Conservation (phyloP, 257 asterid genomes). For the Rauvolfia tetraphylla region DNA sequence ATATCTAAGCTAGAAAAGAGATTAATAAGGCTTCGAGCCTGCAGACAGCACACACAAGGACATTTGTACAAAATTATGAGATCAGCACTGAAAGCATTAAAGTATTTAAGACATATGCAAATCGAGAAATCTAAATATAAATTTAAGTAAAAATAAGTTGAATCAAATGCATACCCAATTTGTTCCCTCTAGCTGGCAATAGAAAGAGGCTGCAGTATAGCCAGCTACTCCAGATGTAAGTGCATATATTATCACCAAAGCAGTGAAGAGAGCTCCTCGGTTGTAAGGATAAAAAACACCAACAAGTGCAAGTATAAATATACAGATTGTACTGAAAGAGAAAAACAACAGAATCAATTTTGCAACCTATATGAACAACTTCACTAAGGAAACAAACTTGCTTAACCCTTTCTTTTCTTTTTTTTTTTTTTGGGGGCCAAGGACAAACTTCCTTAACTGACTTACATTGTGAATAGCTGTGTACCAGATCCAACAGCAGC, state of each 20-base stretch:
- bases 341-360: neutral
- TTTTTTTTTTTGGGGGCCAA: too few species aligned
- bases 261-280: conserved; percentile 43
- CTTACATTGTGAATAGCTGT: conserved; percentile 40
- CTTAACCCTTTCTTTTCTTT: too few species aligned
- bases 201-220: conserved; percentile 37
- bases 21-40: neutral
- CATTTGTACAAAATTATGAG: neutral
- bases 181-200: conserved; percentile 39
- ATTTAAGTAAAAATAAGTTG: neutral
- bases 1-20: neutral
- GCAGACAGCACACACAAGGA: neutral
- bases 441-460: too few species aligned
- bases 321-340: conserved; percentile 31
- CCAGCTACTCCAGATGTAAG: conserved; percentile 45
- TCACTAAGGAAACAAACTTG: neutral
- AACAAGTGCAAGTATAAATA: conserved; percentile 38
- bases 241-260: conserved; percentile 39
- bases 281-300: conserved; percentile 47
- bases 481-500: conserved; percentile 39
- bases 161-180: conserved; percentile 32
- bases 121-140: neutral
- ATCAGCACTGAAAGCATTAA: neutral
- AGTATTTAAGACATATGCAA: neutral
- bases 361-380: neutral